Evolutionary conservation across 2,329 filamentous ascomycete species (phyloP).

Genomic region (Pseudophaeomoniella oleicola): DNA sequence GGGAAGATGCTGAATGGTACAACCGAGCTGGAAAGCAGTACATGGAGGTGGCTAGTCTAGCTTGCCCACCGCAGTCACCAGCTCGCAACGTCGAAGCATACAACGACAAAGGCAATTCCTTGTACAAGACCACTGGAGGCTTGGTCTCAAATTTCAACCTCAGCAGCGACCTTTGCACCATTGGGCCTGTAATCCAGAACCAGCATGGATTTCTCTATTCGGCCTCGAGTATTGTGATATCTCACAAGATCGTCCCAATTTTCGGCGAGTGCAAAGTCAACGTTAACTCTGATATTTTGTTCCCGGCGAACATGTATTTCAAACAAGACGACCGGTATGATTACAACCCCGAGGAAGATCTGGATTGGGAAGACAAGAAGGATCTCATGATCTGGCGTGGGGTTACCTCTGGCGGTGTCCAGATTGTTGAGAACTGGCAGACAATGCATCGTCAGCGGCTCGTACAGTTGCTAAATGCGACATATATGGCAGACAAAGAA

Average conservation of each 20-base stretch:
- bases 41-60: conserved; percentile 43
- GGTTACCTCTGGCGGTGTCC: conserved; percentile 46
- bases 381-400: conserved; percentile 49
- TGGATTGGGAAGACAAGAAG: conserved; percentile 43
- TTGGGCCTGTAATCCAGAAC: conserved; percentile 47
- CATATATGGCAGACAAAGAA: conserved; percentile 13
- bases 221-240: conserved; percentile 41
- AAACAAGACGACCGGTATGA: conserved; percentile 43
- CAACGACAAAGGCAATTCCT: conserved; percentile 26
- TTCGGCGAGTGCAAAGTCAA: conserved; percentile 56
- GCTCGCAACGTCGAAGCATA: conserved; percentile 29
- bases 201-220: conserved; percentile 52
- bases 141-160: conserved; percentile 48
- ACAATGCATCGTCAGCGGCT: conserved; percentile 24
- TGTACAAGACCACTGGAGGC: conserved; percentile 35
- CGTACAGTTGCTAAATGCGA: conserved; percentile 20
- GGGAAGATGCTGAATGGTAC: conserved; percentile 34
- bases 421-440: conserved; percentile 25
- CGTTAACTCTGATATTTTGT: conserved; percentile 56
- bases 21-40: conserved; percentile 32
- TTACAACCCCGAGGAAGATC: conserved; percentile 40
- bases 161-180: conserved; percentile 49
- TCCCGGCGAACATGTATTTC: conserved; percentile 55
- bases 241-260: conserved; percentile 46
- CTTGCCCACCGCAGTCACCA: conserved; percentile 43